A percentile compares a stretch with the other conserved stretches of the same genome.
These are phyloP conservation scores for Jackrogersella minutella DNA, from an alignment of 495 filamentous ascomycete species.

Conservation along the genomic window DNA sequence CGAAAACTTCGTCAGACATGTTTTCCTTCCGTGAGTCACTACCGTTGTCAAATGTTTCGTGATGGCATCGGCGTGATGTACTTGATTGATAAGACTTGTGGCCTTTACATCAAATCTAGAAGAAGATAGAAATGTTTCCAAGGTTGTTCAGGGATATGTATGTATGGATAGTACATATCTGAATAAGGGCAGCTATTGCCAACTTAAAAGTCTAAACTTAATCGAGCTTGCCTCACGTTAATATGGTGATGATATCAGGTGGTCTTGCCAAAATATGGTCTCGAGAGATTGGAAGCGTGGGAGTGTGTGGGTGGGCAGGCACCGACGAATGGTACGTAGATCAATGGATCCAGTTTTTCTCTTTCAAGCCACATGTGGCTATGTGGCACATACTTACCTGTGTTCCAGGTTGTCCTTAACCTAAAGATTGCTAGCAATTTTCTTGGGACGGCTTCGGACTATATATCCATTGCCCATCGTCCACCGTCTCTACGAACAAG, in stretches of 20 bases:
- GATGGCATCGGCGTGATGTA: background rate
- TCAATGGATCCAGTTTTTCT: background rate
- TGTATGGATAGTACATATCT: background rate
- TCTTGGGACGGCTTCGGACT: slow-evolving; percentile 27
- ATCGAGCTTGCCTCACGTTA: slow-evolving; percentile 19
- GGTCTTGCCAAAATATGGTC: background rate
- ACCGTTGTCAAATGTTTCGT: background rate
- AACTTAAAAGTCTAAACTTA: background rate
- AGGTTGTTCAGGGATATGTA: background rate
- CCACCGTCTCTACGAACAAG: slow-evolving; percentile 23
- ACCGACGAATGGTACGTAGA: slow-evolving; percentile 1
- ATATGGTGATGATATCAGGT: slow-evolving; percentile 15
- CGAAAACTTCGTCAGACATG: background rate
- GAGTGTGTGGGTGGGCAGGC: background rate
- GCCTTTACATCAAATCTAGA: background rate
- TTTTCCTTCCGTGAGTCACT: background rate
- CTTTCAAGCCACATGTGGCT: slow-evolving; percentile 31
- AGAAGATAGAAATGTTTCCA: background rate
- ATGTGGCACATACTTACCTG: slow-evolving; percentile 11
- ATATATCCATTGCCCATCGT: slow-evolving; percentile 28
- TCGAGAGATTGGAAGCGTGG: background rate
- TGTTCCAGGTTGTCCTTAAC: slow-evolving; percentile 40
- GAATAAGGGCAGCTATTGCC: background rate
- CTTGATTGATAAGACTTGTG: background rate
- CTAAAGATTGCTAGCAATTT: slow-evolving; percentile 27